Conservation (phyloP, 768 basidiomycete species). For the Rhizopogon vulgaris region DNA sequence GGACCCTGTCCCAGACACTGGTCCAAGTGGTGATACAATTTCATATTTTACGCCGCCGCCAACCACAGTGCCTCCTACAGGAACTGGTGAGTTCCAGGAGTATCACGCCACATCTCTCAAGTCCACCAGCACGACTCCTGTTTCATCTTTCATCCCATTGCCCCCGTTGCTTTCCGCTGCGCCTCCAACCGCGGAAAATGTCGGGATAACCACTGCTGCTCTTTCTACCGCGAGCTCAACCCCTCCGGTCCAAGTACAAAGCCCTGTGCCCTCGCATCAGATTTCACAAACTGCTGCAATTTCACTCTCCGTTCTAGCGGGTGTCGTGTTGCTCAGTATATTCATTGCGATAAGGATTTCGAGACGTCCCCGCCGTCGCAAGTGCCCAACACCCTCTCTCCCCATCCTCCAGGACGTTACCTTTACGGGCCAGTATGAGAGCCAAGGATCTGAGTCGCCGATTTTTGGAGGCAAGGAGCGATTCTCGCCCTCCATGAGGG, state of each 20-base stretch:
- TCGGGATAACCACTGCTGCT: conserved; percentile 10
- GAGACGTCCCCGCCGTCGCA: conserved; percentile 42
- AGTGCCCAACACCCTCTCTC: conserved; percentile 66
- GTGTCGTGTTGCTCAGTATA: conserved; percentile 41
- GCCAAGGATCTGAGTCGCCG: conserved; percentile 53
- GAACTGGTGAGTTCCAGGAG: neutral
- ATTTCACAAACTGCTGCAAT: conserved; percentile 45
- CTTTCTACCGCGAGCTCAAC: conserved; percentile 4
- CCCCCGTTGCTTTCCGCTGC: conserved; percentile 14
- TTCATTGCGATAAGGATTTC: conserved; percentile 44
- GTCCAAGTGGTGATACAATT: conserved; percentile 13
- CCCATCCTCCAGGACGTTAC: conserved; percentile 60
- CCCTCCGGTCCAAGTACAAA: neutral
- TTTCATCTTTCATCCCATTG: conserved; percentile 21
- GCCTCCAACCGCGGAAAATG: neutral
- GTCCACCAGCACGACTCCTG: neutral
- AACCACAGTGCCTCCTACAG: conserved; percentile 20
- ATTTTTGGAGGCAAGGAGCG: conserved; percentile 74
- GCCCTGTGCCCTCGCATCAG: conserved; percentile 24
- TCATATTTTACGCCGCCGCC: conserved; percentile 4
- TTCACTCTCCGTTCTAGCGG: conserved; percentile 46
- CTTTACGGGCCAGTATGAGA: conserved; percentile 36
- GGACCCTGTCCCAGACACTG: conserved; percentile 26
- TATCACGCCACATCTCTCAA: conserved; percentile 8
- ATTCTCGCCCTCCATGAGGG: conserved; percentile 31